Base-by-base conservation (phyloP, 2,329 filamentous ascomycete genomes). In the Emmonsiellopsis sp. region DNA sequence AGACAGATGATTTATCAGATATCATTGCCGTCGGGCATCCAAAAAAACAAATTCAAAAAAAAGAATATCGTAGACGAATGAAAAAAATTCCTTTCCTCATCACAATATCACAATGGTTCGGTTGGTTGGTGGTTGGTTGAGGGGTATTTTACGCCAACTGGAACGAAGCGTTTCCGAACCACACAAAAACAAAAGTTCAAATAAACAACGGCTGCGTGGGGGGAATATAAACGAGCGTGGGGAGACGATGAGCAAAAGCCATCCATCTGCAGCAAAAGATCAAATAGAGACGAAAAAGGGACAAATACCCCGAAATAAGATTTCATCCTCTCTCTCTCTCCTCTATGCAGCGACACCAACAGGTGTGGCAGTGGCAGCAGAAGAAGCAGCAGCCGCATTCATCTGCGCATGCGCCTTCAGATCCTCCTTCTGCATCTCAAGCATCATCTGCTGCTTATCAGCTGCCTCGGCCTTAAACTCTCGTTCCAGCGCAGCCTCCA, bases 401-500 rank as follows among this genome's bases (percentile, higher is more conserved):
- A 42, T 11, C 40, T 55, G 48, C 47, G 57, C 59, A 51, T 43
- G 49, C 13, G 27, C 14, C 13, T 42, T 53, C 46, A 63, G 32
- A 52, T 62, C 60, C 10, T 62, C 45, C n/a, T 45, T 43, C 44
- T 49, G 44, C 52, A 57, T 44, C 7, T 54, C 45, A 21, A 43
- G 46, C 27, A 56, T 34, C 55, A 60, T 58, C 42, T 49, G 49
- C 45, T 58, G 45, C 44, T 48, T 56, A 44, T 57, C 52, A 7
- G 48, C 3, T 31, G 48, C 55, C 21, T 60, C 59, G 3, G 55
- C 56, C 21, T 57, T 55, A 45, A 72, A 62, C 55, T 71, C 69
- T 33, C 70, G 65, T 63, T 77, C 74, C 27, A 82, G 68, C 11
- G 78, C 71, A 66, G 85, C 81, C 65, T 80, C 75, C 49, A 82